A percentile compares a stretch with the other conserved stretches of the same genome.
phyloP scores from a whole-genome alignment of 2,329 filamentous ascomycete species.

The Penicillium expansum region DNA sequence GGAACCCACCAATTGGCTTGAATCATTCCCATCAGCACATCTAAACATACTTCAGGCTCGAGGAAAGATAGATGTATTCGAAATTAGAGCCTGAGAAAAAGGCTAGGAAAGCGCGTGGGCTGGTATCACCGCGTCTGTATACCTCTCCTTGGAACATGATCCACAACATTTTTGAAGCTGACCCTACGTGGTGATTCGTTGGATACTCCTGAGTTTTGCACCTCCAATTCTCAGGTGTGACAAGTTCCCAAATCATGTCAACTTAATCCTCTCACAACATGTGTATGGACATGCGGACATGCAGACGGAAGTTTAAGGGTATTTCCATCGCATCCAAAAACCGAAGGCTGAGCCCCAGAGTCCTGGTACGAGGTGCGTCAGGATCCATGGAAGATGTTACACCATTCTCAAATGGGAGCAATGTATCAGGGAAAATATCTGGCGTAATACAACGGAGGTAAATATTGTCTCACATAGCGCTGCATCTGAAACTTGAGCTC shows the following conservation, averaged over 20 bases:
- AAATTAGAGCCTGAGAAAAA: not conserved
- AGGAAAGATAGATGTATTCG: conserved; percentile 1
- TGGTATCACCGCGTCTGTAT: conserved; percentile 3
- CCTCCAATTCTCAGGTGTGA: not conserved
- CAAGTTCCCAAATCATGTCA: not conserved
- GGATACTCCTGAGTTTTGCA: not conserved
- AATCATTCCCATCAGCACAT: not conserved
- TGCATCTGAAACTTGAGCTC: not conserved
- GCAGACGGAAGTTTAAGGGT: not conserved
- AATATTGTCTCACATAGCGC: conserved; percentile 4
- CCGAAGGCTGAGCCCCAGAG: conserved; percentile 2
- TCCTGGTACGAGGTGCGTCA: conserved; percentile 5
- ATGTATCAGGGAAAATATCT: not conserved
- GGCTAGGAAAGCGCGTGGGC: conserved; percentile 6
- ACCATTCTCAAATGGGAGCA: not conserved
- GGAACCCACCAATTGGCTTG: not conserved
- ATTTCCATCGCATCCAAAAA: not conserved
- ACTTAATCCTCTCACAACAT: not conserved
- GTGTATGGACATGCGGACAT: conserved; percentile 4
- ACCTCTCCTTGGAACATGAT: not conserved
- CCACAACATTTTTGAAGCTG: not conserved
- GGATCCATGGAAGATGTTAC: conserved; percentile 1
- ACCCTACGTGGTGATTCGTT: not conserved
- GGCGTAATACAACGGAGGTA: not conserved
- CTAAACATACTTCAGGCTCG: not conserved